Conservation (phyloP, 768 basidiomycete species). For the Podaxis rugospora region DNA sequence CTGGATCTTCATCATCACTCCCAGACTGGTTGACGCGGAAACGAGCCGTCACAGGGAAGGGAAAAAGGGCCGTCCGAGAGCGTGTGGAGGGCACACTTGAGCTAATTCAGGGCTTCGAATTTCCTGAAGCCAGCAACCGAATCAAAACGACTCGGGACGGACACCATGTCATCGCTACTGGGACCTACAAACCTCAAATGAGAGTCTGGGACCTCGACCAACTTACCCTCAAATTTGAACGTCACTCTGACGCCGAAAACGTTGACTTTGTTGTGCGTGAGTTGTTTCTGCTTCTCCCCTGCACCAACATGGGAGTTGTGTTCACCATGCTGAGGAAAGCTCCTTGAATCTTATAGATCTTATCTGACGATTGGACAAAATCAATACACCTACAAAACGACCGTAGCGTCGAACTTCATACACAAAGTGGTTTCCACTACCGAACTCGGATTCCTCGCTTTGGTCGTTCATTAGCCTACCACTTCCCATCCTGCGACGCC, state of each 20-base stretch:
- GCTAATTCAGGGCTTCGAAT: conserved; percentile 94
- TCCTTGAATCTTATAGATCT: conserved; percentile 46
- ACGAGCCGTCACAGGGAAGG: conserved; percentile 58
- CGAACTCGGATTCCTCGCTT: conserved; percentile 92
- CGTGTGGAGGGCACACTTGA: conserved; percentile 83
- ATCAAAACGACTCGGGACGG: conserved; percentile 91
- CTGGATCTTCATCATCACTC: conserved; percentile 85
- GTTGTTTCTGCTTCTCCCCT: conserved; percentile 23
- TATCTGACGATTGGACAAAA: conserved; percentile 99
- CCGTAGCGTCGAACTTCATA: conserved; percentile 92
- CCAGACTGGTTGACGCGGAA: conserved; percentile 90
- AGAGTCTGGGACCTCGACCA: conserved; percentile 94
- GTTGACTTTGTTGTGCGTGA: conserved; percentile 95
- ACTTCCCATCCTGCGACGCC: conserved; percentile 90
- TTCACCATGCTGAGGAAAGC: background rate
- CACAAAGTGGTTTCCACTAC: conserved; percentile 90
- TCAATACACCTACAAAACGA: conserved; percentile 95
- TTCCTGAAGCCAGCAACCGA: conserved; percentile 92
- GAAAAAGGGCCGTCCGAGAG: conserved; percentile 64
- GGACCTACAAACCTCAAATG: conserved; percentile 97
- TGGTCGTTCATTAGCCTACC: conserved; percentile 89
- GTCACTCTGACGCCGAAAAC: conserved; percentile 95
- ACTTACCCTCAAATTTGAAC: conserved; percentile 90
- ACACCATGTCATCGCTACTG: conserved; percentile 89
- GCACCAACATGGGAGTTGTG: background rate